Base-by-base conservation (phyloP, 1,284 basidiomycete species). In the Trichosporon ovoides region DNA sequence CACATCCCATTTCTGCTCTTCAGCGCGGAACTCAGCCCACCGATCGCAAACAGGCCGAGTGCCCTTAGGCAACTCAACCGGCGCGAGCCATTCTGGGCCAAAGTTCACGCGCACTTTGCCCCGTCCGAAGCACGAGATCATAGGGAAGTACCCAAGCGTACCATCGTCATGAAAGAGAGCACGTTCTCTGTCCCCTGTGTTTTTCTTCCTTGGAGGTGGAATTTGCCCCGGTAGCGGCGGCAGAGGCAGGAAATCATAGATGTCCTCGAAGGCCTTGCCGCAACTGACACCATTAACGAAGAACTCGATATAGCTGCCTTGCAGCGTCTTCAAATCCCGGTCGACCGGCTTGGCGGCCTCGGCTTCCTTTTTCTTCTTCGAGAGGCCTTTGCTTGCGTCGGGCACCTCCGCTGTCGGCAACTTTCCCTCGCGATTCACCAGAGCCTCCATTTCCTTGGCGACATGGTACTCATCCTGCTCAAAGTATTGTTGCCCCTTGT, bases 401-500 rank as follows among this genome's bases (percentile, higher is more conserved):
- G 53, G 38, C 9, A 36, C 50, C 0, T 56, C 53, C 2, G 72
- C 59, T 12, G 63, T 61, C 0, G 76, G 69, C 31, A 74, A 68
- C 53, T 76, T 72, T 19, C 80, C 79, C 62, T 80, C 79, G 20
- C 82, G 69, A 46, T 91, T 89, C 80, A 92, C 85, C 61, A 94
- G 83, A 31, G 84, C 81, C 28, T 85, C 83, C 96, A 99, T 98
- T 78, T 98, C 96, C 73, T 94, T 95, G n/a, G 83, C 85, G 58
- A 86, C 84, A 1, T 86, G 79, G 73, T 97, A 98, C 76, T 98
- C 95, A 65, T 92, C 82, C 63, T 86, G 87, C 77, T 99, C 96
- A 74, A 97, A 98, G 74, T 96, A 95, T 62, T 91, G 86, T 75
- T 95, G 91, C n/a, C 89, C 90, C 75, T 94, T 94, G 80, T 92